phyloP scores from a whole-genome alignment of 768 basidiomycete species.

The Amanita pseudoporphyria region DNA sequence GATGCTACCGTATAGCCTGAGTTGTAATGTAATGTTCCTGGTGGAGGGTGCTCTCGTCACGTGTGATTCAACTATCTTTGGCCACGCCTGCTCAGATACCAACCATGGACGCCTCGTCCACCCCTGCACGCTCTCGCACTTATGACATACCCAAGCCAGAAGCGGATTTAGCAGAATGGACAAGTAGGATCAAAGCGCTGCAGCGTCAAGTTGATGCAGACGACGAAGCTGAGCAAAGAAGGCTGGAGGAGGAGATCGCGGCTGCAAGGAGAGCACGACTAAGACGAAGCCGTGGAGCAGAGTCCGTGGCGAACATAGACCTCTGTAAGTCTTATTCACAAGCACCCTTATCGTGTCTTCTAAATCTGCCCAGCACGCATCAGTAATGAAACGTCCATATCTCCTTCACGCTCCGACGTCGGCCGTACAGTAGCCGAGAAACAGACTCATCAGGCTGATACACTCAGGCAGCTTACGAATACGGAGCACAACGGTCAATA shows the following conservation, averaged over 20 bases:
- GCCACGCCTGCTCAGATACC: not conserved
- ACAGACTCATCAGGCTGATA: not conserved
- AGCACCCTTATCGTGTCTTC: not conserved
- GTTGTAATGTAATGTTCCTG: not conserved
- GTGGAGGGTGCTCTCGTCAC: not conserved
- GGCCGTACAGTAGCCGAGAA: not conserved
- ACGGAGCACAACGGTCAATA: not conserved
- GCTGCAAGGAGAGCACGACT: constrained; percentile 41
- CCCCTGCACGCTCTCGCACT: constrained; percentile 8
- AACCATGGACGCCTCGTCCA: not conserved
- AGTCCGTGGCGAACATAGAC: constrained; percentile 7
- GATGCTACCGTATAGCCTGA: not conserved
- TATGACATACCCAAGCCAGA: constrained; percentile 46
- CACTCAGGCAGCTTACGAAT: not conserved
- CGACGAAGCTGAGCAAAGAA: constrained; percentile 66
- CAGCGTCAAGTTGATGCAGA: constrained; percentile 77
- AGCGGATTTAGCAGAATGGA: constrained; percentile 70
- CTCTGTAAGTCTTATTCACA: constrained; percentile 24
- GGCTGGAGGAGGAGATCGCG: constrained; percentile 56
- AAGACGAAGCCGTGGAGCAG: constrained; percentile 36
- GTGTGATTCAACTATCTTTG: not conserved
- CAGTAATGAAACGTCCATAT: not conserved
- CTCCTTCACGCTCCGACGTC: not conserved
- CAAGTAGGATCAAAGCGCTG: constrained; percentile 68
- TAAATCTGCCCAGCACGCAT: not conserved